Base-by-base conservation (phyloP, 306 rosid genomes). In the Gastrolobium bilobum region DNA sequence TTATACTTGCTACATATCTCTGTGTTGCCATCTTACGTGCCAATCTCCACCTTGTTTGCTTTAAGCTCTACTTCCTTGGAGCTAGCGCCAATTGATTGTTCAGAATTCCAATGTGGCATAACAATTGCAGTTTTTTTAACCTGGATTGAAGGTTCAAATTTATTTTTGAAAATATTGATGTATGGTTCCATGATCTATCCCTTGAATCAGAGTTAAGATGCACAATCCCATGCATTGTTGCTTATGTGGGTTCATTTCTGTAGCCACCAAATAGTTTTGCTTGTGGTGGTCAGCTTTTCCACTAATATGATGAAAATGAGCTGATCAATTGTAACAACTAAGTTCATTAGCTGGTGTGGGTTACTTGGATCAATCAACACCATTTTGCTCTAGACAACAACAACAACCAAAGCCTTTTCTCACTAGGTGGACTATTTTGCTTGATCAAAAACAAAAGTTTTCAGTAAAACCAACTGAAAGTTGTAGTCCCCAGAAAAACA, bases 341-440 rank as follows among this genome's bases (percentile, higher is more conserved):
- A 68, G 52, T 42, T 70, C 57, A 71, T 48, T 53, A 14, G 68
- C 50, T 40, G 42, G 33, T 66, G 67, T 63, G 13, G 42, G 4
- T 71, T 62, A 9, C 26, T 50, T 50, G 44, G 78, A 71, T 34
- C 73, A 71, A 62, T 62, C 14, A 62, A 62, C 48, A 13, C 65
- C 58, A 62, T 51, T 61, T 62, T 26, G 64, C 77, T 69, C 52
- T 68, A 47, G 68, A 15, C 50, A 78, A 10, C 34, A 39, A 44
- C 33, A 59, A 67, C 29, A 14, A 26, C 60, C 75, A 47, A 69
- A 69, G 54, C 61, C 5, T 50, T n/a, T 50, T 48, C 46, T 34
- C 33, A 69, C 74, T 48, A 14, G 33, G 33, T 68, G 75, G 60
- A 69, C 61, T 47, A 34, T n/a, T 50, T 69, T 69, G 61, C 61